Evolutionary conservation across 495 filamentous ascomycete genomes (phyloP).

Genomic region (Xylaria nigripes): DNA sequence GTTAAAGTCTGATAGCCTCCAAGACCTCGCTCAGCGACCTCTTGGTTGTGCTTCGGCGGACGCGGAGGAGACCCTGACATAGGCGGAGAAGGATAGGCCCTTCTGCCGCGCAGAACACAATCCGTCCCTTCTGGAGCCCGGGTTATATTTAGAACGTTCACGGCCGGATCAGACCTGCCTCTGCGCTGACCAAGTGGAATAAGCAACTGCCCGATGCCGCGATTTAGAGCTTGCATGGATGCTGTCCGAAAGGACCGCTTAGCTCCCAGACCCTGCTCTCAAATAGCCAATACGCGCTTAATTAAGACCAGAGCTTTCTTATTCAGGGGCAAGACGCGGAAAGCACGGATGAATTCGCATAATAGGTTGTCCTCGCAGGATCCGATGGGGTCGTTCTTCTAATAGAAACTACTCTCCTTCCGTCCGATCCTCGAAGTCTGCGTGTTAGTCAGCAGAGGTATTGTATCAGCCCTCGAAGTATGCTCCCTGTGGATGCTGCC

Average conservation of each 20-base stretch:
- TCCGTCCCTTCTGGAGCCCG: slow-evolving; percentile 61
- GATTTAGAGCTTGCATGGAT: slow-evolving; percentile 44
- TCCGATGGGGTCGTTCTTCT: neutral
- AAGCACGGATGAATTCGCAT: slow-evolving; percentile 7
- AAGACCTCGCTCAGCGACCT: slow-evolving; percentile 50
- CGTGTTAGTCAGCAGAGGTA: slow-evolving; percentile 3
- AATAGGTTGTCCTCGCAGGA: neutral
- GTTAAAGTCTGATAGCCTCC: slow-evolving; percentile 38
- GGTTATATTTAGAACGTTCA: slow-evolving; percentile 61
- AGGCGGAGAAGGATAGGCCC: slow-evolving; percentile 70
- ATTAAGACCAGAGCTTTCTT: neutral
- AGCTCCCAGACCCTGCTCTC: slow-evolving; percentile 22
- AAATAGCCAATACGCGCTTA: slow-evolving; percentile 4
- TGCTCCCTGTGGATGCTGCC: neutral
- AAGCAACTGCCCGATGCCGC: slow-evolving; percentile 35
- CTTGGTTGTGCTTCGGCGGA: slow-evolving; percentile 55
- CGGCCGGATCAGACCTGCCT: slow-evolving; percentile 55
- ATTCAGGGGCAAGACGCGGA: neutral
- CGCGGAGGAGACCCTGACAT: slow-evolving; percentile 75
- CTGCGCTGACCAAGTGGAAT: slow-evolving; percentile 53
- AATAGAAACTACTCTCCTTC: neutral
- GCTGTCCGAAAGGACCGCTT: slow-evolving; percentile 21
- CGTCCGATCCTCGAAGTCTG: neutral
- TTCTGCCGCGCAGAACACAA: slow-evolving; percentile 48
- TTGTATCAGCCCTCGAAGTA: neutral